Evolutionary conservation across 1,284 basidiomycete species (phyloP), one percentile per base, ranked within the genome.

Genomic region (Pseudozyma pruni): DNA sequence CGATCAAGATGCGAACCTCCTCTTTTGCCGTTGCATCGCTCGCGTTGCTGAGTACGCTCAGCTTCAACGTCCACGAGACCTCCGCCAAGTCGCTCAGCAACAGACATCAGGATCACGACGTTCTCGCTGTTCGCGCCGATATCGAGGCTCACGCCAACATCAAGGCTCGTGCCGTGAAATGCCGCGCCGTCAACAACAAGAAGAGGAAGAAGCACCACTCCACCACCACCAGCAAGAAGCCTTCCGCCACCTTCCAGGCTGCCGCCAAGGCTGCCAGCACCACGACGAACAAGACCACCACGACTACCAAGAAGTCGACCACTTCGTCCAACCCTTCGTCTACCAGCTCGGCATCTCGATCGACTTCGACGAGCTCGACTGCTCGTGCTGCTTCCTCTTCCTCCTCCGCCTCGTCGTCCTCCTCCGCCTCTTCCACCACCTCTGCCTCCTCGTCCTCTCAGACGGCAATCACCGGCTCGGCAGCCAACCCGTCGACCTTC

Each of bases 81-180:
- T 42, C 63, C n/a, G 67, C 67, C 42, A 70, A 60, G 60, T 51
- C 59, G 51, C 59, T 70, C 45, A 70, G 67, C 60, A 63, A 58
- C 56, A 41, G 67, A 27, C 55, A 70, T 34, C 47, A 40, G 6
- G 13, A 59, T 27, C 45, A 51, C 49, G 25, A 29, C 27, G 11
- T 29, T 6, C 27, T 29, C 11, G 27, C 27, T 29, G 27, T 29
- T 29, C 27, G 27, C 27, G 11, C 11, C 27, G 7, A 29, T 11
- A 11, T 29, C 27, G 27, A 29, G 11, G 27, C 27, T 29, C 27
- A 11, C 27, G 6, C 27, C 27, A 29, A 29, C 27, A 11, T 29
- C 6, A 11, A 29, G 11, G 7, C 23, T 22, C 46, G 48, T 10
- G 51, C 22, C 22, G 14, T 41, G 19, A 32, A 37, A 11, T 37